Evolutionary conservation across 1,284 basidiomycete genomes (phyloP).

Genomic region (Austroboletus novae-zelandiae): DNA sequence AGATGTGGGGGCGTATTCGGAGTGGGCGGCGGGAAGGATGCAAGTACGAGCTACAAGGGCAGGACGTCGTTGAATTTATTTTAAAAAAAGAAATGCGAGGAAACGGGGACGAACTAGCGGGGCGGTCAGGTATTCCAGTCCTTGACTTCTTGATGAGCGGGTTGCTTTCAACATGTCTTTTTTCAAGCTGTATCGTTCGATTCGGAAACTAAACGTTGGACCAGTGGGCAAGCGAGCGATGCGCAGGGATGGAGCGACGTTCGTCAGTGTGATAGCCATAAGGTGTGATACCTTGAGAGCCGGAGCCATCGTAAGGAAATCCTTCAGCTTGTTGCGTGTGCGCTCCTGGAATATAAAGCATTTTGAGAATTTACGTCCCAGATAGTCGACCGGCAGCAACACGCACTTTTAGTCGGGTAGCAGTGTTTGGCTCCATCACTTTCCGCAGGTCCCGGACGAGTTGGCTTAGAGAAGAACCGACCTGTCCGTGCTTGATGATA

Average conservation of each 20-base stretch:
- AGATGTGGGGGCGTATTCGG: constrained; percentile 70
- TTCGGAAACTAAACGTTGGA: constrained; percentile 91
- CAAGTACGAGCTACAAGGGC: constrained; percentile 60
- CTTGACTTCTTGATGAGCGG: constrained; percentile 69
- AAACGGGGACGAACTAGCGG: constrained; percentile 62
- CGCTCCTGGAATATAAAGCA: constrained; percentile 64
- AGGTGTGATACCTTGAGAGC: constrained; percentile 92
- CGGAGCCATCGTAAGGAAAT: constrained; percentile 92
- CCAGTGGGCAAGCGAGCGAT: constrained; percentile 90
- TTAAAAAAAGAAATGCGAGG: neutral
- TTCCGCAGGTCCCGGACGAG: constrained; percentile 91
- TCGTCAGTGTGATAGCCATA: constrained; percentile 87
- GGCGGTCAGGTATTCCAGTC: constrained; percentile 83
- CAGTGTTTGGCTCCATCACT: constrained; percentile 98
- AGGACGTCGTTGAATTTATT: neutral
- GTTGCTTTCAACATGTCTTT: constrained; percentile 78
- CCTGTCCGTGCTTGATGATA: constrained; percentile 93
- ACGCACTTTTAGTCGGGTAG: constrained; percentile 80
- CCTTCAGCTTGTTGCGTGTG: constrained; percentile 89
- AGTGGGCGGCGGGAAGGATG: constrained; percentile 71
- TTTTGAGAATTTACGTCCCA: neutral
- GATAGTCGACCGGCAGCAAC: neutral
- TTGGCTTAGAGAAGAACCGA: constrained; percentile 83
- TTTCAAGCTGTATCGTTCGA: constrained; percentile 90
- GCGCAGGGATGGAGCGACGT: constrained; percentile 82